Evolutionary conservation across 352 stramenopile species (phyloP).

Genomic region (Phytophthora syringae): DNA sequence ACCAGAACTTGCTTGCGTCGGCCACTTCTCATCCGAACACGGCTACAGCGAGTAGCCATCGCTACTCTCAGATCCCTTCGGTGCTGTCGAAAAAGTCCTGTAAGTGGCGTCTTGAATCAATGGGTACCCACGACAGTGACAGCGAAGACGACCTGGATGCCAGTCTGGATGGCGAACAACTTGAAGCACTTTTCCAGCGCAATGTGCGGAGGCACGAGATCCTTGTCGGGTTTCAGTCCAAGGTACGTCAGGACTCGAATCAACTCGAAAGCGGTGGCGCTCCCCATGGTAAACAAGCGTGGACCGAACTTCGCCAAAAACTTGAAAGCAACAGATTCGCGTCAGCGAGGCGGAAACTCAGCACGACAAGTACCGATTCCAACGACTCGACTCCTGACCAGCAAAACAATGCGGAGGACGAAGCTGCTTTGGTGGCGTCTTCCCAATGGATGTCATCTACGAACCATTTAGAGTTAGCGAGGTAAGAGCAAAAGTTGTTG

Average conservation of each 20-base stretch:
- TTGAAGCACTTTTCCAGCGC: constrained; percentile 66
- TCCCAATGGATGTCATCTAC: constrained; percentile 57
- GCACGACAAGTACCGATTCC: constrained; percentile 1
- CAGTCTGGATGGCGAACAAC: constrained; percentile 51
- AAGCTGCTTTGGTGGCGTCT: constrained; percentile 50
- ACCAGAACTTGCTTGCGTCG: not conserved
- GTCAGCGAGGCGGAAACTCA: not conserved
- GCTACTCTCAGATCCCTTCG: constrained; percentile 25
- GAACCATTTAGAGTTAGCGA: too few species aligned
- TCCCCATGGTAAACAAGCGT: constrained; percentile 32
- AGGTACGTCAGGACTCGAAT: constrained; percentile 12
- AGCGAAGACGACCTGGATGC: constrained; percentile 39
- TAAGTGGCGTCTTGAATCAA: constrained; percentile 27
- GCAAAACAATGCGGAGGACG: constrained; percentile 4
- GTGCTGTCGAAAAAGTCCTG: not conserved
- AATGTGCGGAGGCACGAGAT: constrained; percentile 72
- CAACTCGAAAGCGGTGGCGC: constrained; percentile 5
- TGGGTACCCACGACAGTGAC: constrained; percentile 23
- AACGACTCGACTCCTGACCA: constrained; percentile 6
- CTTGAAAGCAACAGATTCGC: constrained; percentile 37
- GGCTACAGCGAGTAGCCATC: constrained; percentile 24
- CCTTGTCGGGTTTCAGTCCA: constrained; percentile 52
- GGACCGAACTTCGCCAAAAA: constrained; percentile 46
- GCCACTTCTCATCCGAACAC: not conserved
- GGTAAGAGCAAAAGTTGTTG: too few species aligned